A percentile compares a stretch with the other conserved stretches of the same genome.
Conservation (phyloP, 192 early-diverging fungal genomes). For the Linnemannia elongata region DNA sequence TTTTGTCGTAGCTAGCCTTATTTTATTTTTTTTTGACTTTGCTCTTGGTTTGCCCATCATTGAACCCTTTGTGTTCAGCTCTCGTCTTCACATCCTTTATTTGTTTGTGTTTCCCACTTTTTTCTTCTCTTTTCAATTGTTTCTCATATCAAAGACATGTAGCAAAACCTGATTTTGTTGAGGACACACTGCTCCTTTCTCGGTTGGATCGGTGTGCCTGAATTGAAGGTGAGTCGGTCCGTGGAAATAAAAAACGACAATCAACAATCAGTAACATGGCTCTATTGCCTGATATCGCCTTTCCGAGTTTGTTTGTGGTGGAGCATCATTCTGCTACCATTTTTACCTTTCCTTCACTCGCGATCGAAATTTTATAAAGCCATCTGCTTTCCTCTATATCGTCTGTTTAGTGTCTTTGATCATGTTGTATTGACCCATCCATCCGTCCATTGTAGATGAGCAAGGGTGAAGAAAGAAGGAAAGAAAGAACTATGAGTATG, state of each 20-base stretch:
- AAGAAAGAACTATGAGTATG: too few relatives aligned
- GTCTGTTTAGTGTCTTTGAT: too few relatives aligned
- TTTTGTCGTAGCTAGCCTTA: neutral
- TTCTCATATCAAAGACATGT: neutral
- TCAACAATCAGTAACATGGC: too few relatives aligned
- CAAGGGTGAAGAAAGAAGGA: too few relatives aligned
- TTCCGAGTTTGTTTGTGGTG: constrained; percentile 2
- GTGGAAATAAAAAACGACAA: neutral
- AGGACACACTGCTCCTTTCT: neutral
- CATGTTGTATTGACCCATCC: too few relatives aligned
- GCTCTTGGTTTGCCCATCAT: neutral
- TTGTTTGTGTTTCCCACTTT: neutral
- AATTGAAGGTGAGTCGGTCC: neutral
- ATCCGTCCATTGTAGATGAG: too few relatives aligned
- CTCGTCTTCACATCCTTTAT: neutral
- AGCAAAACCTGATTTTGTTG: neutral
- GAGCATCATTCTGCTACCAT: neutral
- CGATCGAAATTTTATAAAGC: too few relatives aligned
- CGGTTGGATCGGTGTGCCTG: neutral
- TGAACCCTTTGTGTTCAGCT: neutral
- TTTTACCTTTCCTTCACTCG: too few relatives aligned
- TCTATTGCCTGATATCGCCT: neutral
- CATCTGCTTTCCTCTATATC: too few relatives aligned
- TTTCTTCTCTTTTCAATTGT: neutral
- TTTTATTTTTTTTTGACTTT: neutral